Percentiles rank a stretch among this genome's conserved stretches.
phyloP scores from a whole-genome alignment of 2,329 filamentous ascomycete genomes.

The Teratosphaeria nubilosa region DNA sequence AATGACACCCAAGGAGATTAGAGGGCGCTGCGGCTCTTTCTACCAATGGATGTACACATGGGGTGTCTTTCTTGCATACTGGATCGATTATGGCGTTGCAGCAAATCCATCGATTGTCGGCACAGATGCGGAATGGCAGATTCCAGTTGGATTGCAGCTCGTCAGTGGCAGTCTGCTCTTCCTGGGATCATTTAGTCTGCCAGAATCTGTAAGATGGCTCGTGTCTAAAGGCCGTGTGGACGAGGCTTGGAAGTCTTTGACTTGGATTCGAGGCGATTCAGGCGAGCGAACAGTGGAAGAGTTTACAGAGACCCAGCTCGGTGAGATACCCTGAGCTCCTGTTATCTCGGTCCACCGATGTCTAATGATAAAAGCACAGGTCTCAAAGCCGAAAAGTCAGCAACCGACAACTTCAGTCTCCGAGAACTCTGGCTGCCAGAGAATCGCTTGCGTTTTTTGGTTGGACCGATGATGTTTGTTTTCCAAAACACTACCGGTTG shows the following conservation, averaged over 20 bases:
- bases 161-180: constrained; percentile 39
- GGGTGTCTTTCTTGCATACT: constrained; percentile 37
- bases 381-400: constrained; percentile 37
- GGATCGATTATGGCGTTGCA: constrained; percentile 39
- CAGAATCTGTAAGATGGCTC: constrained; percentile 44
- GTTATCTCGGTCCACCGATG: too few relatives aligned
- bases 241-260: constrained; percentile 39
- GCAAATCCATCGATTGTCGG: constrained; percentile 24
- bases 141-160: constrained; percentile 45
- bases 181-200: constrained; percentile 39
- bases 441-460: constrained; percentile 25
- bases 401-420: constrained; percentile 24
- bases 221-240: constrained; percentile 36
- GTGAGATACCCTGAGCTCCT: background rate
- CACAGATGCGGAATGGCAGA: constrained; percentile 42
- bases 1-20: constrained; percentile 36
- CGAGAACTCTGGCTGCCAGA: constrained; percentile 35
- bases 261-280: constrained; percentile 42
- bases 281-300: constrained; percentile 11
- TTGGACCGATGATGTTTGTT: background rate
- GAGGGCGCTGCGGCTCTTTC: constrained; percentile 40
- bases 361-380: constrained; percentile 17
- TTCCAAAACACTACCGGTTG: background rate
- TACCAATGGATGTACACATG: constrained; percentile 43
- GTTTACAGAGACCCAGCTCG: background rate